A percentile compares a stretch with the other conserved stretches of the same genome.
Conservation (phyloP, 495 filamentous ascomycete species). For the Aspergillus saccharolyticus region DNA sequence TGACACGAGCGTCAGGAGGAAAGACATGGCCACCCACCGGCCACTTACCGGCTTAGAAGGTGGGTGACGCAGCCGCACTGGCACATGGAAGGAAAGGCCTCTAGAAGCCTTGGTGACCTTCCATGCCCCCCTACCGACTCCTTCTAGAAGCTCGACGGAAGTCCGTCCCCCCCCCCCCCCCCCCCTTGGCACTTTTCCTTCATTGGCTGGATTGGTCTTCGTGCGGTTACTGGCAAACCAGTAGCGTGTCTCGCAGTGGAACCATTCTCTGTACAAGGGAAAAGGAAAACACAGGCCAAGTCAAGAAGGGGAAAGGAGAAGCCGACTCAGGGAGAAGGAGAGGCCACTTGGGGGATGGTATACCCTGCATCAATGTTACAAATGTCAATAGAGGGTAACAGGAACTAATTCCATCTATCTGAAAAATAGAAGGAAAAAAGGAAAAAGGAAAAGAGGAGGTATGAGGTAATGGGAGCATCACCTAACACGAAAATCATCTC, state of each 20-base stretch:
- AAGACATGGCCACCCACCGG: slow-evolving; percentile 5
- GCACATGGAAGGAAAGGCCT: slow-evolving; percentile 12
- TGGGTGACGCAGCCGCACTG: slow-evolving; percentile 12
- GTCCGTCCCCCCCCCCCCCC: slow-evolving; percentile 16
- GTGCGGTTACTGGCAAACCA: slow-evolving; percentile 17
- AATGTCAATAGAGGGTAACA: not conserved
- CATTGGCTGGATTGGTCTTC: not conserved
- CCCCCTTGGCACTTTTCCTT: slow-evolving; percentile 26
- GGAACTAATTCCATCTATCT: too few species aligned
- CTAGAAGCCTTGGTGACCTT: slow-evolving; percentile 21
- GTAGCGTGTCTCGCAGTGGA: slow-evolving; percentile 26
- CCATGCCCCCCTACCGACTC: slow-evolving; percentile 23
- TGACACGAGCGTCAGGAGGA: slow-evolving; percentile 10
- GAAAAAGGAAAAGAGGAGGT: not conserved
- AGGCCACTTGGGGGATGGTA: not conserved
- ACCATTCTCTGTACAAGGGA: slow-evolving; percentile 15
- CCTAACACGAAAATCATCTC: too few species aligned
- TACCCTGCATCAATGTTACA: not conserved
- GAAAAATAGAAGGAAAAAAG: not conserved
- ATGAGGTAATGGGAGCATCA: not conserved
- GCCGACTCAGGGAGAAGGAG: not conserved
- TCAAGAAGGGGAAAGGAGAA: slow-evolving; percentile 6
- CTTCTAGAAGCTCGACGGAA: slow-evolving; percentile 42
- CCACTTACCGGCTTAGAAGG: not conserved
- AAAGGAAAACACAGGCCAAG: not conserved